Conservation (phyloP, 352 stramenopile genomes). For the Thalassiosira oceanica region DNA sequence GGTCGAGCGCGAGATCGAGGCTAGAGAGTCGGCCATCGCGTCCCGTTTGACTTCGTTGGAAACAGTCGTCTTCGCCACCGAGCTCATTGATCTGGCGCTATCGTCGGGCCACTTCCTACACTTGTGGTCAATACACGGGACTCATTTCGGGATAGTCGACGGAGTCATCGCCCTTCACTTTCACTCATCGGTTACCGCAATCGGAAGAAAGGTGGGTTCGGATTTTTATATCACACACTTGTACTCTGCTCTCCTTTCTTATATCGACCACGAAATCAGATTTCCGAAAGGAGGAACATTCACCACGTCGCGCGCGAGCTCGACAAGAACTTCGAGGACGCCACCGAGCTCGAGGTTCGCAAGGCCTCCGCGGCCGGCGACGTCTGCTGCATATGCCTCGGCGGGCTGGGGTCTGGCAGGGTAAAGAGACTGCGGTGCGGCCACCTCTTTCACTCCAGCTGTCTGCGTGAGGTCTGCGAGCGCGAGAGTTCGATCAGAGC, state of each 20-base stretch:
- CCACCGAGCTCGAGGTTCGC: conserved; percentile 59
- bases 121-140: conserved; percentile 66
- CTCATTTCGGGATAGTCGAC: conserved; percentile 60
- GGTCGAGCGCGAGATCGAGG: conserved; percentile 52
- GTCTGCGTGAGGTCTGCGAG: conserved; percentile 74
- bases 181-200: conserved; percentile 61
- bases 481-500: conserved; percentile 55
- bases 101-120: conserved; percentile 70
- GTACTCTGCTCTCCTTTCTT: neutral
- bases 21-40: conserved; percentile 34
- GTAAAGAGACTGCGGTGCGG: conserved; percentile 75
- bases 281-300: conserved; percentile 61
- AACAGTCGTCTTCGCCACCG: conserved; percentile 48
- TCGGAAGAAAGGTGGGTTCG: conserved; percentile 25
- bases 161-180: conserved; percentile 69
- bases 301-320: conserved; percentile 57
- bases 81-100: conserved; percentile 52
- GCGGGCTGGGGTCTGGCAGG: conserved; percentile 42
- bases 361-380: conserved; percentile 63
- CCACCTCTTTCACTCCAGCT: conserved; percentile 76
- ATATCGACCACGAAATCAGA: conserved; percentile 37
- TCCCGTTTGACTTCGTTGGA: conserved; percentile 40
- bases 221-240: no score
- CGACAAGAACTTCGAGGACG: conserved; percentile 57
- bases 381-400: conserved; percentile 77